These are phyloP conservation scores for Aspergillus fijiensis DNA, from an alignment of 2,329 filamentous ascomycete genomes.

Conservation along the genomic window DNA sequence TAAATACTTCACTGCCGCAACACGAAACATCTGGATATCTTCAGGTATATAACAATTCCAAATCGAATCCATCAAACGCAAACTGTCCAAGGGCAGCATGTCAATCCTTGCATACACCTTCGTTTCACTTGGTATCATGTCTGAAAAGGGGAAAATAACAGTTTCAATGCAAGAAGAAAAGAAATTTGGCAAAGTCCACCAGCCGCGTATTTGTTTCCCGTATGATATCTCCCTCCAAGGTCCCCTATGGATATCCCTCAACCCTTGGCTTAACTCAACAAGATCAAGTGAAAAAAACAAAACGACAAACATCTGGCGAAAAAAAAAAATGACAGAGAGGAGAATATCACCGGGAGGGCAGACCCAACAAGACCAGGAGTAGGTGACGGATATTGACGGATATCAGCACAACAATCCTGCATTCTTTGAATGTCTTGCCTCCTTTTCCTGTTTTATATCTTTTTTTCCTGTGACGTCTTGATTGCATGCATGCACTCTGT, in stretches of 20 bases:
- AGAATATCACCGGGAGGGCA: constrained; percentile 1
- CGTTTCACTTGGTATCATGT: constrained; percentile 31
- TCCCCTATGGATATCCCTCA: too few relatives aligned
- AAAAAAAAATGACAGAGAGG: background rate
- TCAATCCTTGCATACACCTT: constrained; percentile 30
- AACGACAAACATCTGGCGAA: constrained; percentile 1
- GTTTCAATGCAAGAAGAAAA: constrained; percentile 12
- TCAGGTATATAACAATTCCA: too few relatives aligned
- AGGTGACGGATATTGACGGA: background rate
- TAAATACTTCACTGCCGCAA: background rate
- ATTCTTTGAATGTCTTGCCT: constrained; percentile 1
- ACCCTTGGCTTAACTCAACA: background rate
- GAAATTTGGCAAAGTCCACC: constrained; percentile 1
- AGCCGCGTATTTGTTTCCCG: constrained; percentile 8
- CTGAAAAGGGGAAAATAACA: constrained; percentile 5
- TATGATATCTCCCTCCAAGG: too few relatives aligned
- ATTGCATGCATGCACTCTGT: constrained; percentile 25
- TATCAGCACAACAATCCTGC: constrained; percentile 1
- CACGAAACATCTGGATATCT: too few relatives aligned
- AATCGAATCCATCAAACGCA: too few relatives aligned
- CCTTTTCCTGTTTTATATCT: constrained; percentile 10
- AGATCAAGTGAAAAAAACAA: background rate
- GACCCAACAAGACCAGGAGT: background rate
- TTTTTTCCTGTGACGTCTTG: constrained; percentile 9
- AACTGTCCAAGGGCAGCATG: background rate